These are phyloP conservation scores for Trypanosoma grayi DNA, from an alignment of 208 protist species.

Conservation along the genomic window DNA sequence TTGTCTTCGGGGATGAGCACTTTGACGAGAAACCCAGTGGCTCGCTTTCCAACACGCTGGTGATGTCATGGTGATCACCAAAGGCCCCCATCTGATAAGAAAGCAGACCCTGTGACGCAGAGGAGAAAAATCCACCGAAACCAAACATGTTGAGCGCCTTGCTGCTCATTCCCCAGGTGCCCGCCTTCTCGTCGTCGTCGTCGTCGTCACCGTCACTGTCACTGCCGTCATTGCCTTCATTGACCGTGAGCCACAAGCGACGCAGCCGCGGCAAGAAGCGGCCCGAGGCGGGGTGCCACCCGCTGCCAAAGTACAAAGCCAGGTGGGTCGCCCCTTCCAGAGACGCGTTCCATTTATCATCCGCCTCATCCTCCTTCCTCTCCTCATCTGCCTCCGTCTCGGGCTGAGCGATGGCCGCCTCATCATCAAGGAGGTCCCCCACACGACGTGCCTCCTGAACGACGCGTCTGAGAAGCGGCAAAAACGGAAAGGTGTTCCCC, in stretches of 20 bases:
- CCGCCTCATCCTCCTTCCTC: background rate
- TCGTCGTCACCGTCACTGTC: background rate
- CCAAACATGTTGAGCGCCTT: constrained; percentile 7
- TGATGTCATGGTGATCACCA: background rate
- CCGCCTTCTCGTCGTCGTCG: background rate
- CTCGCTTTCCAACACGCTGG: background rate
- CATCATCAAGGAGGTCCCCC: constrained; percentile 8
- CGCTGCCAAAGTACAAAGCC: constrained; percentile 52
- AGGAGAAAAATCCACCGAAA: constrained; percentile 19
- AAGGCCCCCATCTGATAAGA: background rate
- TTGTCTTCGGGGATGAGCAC: constrained; percentile 1
- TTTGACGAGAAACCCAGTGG: background rate
- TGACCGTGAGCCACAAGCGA: constrained; percentile 26
- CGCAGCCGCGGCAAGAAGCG: constrained; percentile 34
- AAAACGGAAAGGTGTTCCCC: background rate
- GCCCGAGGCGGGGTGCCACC: constrained; percentile 56
- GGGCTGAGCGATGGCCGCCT: background rate
- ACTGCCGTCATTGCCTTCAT: constrained; percentile 5
- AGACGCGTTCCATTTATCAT: background rate
- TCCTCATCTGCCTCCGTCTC: background rate
- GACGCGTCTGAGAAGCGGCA: constrained; percentile 11
- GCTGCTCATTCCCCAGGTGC: constrained; percentile 3
- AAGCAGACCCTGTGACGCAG: background rate
- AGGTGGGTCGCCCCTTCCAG: constrained; percentile 37
- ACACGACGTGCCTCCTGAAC: constrained; percentile 9